These are phyloP conservation scores for Ophiosphaerella herpotricha DNA, from an alignment of 2,329 filamentous ascomycete genomes.

Conservation along the genomic window DNA sequence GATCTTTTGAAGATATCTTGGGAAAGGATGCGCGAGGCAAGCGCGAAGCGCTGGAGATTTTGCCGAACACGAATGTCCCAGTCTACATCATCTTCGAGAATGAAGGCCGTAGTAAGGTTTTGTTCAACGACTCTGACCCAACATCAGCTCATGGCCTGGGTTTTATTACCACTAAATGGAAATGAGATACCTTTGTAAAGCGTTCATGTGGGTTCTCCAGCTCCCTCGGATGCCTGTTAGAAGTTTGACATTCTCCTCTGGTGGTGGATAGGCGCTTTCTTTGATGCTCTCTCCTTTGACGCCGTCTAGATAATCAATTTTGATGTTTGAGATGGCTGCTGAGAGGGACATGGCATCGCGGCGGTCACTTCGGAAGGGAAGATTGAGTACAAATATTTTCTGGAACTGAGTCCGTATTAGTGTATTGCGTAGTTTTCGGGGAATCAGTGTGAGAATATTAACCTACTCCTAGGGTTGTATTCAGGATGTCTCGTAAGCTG, in stretches of 20 bases:
- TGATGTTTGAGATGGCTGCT: conserved; percentile 54
- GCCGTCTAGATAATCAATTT: conserved; percentile 56
- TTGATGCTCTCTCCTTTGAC: conserved; percentile 46
- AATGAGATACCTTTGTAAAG: conserved; percentile 25
- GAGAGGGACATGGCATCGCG: conserved; percentile 58
- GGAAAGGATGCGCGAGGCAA: conserved; percentile 32
- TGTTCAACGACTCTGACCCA: conserved; percentile 26
- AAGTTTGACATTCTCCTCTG: conserved; percentile 34
- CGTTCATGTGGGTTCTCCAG: conserved; percentile 41
- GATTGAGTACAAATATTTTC: conserved; percentile 59
- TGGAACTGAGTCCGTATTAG: conserved; percentile 51
- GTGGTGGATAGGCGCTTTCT: conserved; percentile 35
- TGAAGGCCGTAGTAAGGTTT: conserved; percentile 39
- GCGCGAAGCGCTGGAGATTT: conserved; percentile 36
- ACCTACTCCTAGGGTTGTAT: conserved; percentile 35
- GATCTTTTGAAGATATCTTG: conserved; percentile 15
- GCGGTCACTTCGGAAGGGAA: conserved; percentile 58
- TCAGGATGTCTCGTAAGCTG: conserved; percentile 29
- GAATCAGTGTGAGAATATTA: neutral
- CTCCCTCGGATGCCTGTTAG: conserved; percentile 33
- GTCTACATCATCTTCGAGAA: conserved; percentile 40
- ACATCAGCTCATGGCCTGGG: conserved; percentile 1
- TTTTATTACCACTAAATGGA: neutral
- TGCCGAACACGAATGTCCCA: conserved; percentile 37
- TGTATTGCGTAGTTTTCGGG: neutral